Evolutionary conservation across 768 basidiomycete species (phyloP), one percentile per base, ranked within the genome.

Genomic region (Punctularia strigosozonata): DNA sequence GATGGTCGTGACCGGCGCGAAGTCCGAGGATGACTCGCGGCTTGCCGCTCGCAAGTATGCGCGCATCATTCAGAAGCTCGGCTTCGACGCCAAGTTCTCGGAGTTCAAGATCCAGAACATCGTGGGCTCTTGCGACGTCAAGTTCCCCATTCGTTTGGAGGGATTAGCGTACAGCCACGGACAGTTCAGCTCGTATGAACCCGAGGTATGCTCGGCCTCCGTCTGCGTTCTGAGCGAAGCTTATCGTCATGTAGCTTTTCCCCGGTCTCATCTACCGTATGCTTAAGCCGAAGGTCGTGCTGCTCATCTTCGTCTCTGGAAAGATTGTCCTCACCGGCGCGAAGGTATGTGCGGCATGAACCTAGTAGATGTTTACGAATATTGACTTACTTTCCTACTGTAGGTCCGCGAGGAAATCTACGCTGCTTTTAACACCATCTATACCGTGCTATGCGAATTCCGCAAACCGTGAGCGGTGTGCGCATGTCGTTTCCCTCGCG

Each of bases 31-130:
- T 60, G 92, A 99, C 55, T 92, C 90, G 51, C 77, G 92, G 37
- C 67, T 98, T 45, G 94, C 95, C 37, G 94, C 91, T 50, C 81
- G 94, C 57, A 99, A 99, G 64, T 98, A 98, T 62, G 95, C 95
- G 33, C 82, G 95, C 38, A 99, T 99, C 55, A 91, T 99, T 28
- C 95, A 98, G 69, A 98, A 99, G 63, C 80, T 98, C 38, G 95
- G 95, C 21, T 99, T 99, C 62, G 94, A 98, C 46, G 92, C 94
- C 51, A 97, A 97, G 65, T 98, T 98, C 60, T 89, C 88, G 28
- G 94, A 99, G 61, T 98, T 98, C 70, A 99, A 98, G 66, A 98
- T 98, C 37, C 94, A 98, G 70, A 99, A 98, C 61, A 98, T 98
- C 35, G 95, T 98, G 24, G 94, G 92, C 33, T 84, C 80, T 55